phyloP scores from a whole-genome alignment of 2,329 filamentous ascomycete genomes.

The Pseudogymnoascus sp. region DNA sequence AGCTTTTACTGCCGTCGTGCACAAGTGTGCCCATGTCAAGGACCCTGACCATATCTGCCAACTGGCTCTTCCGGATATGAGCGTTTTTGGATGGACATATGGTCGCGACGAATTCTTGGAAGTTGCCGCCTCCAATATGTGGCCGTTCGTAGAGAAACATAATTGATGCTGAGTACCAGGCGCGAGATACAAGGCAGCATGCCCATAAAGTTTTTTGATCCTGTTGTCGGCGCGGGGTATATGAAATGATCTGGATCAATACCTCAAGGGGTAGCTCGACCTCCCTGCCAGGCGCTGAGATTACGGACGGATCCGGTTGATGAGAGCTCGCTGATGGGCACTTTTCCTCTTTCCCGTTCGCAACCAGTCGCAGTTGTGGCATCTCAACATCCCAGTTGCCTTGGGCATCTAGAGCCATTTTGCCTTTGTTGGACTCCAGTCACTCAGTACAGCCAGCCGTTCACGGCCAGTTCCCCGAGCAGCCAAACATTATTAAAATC shows the following conservation, averaged over 20 bases:
- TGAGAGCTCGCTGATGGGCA: not conserved
- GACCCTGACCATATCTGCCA: slow-evolving; percentile 24
- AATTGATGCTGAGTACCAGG: slow-evolving; percentile 27
- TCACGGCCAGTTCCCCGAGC: not conserved
- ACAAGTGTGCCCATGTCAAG: slow-evolving; percentile 30
- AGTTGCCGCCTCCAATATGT: slow-evolving; percentile 25
- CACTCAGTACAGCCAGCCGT: not conserved
- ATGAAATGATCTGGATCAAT: slow-evolving; percentile 26
- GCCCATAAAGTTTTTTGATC: slow-evolving; percentile 25
- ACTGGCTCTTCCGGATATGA: slow-evolving; percentile 26
- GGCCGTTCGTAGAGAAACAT: slow-evolving; percentile 24
- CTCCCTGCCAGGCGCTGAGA: slow-evolving; percentile 13
- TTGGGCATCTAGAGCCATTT: slow-evolving; percentile 26
- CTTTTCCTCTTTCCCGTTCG: not conserved
- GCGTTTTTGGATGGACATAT: slow-evolving; percentile 32
- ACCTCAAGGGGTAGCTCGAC: slow-evolving; percentile 28
- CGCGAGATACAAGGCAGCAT: slow-evolving; percentile 25
- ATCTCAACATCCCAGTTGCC: slow-evolving; percentile 29
- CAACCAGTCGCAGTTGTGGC: slow-evolving; percentile 17
- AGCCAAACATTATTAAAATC: not conserved
- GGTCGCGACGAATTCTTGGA: slow-evolving; percentile 26
- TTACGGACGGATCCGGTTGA: not conserved
- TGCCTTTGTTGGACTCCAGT: not conserved
- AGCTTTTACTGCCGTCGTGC: slow-evolving; percentile 25
- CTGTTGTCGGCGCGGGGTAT: slow-evolving; percentile 19